These are phyloP conservation scores for Viridothelium virens DNA, from an alignment of 495 filamentous ascomycete genomes.

Conservation along the genomic window DNA sequence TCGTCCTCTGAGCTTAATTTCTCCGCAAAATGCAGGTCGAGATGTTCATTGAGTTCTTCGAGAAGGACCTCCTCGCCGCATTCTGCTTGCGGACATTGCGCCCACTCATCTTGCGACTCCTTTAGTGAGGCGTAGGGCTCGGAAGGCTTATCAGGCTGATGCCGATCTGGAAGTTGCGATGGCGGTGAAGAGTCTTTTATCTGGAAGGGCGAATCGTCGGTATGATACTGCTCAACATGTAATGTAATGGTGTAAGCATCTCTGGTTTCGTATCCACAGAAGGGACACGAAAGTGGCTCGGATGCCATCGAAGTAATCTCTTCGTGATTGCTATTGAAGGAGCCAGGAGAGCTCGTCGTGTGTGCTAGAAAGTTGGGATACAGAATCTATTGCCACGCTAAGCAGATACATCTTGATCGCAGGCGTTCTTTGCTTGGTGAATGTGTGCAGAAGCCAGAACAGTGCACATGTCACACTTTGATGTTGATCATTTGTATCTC, in stretches of 20 bases:
- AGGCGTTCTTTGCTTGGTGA: too few species aligned
- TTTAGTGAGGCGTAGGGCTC: slow-evolving; percentile 24
- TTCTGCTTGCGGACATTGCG: slow-evolving; percentile 60
- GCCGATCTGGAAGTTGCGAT: background rate
- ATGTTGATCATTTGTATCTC: too few species aligned
- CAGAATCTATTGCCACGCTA: too few species aligned
- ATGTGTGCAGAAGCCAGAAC: too few species aligned
- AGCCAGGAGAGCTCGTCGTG: background rate
- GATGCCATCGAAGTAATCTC: background rate
- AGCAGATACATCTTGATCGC: too few species aligned
- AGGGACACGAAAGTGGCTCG: slow-evolving; percentile 45
- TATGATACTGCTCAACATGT: slow-evolving; percentile 53
- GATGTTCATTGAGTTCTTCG: slow-evolving; percentile 58
- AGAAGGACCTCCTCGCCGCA: slow-evolving; percentile 62
- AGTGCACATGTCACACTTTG: too few species aligned
- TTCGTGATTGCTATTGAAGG: background rate
- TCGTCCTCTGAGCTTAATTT: slow-evolving; percentile 44
- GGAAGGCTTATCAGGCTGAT: background rate
- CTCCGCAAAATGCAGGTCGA: slow-evolving; percentile 66
- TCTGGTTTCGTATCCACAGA: slow-evolving; percentile 34
- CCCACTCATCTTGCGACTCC: slow-evolving; percentile 43
- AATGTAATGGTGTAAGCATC: slow-evolving; percentile 45
- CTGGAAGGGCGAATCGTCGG: slow-evolving; percentile 49
- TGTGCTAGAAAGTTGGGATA: too few species aligned
- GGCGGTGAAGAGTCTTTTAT: slow-evolving; percentile 28